These are phyloP conservation scores for Lyophyllum decastes DNA, from an alignment of 768 basidiomycete genomes.

Conservation along the genomic window DNA sequence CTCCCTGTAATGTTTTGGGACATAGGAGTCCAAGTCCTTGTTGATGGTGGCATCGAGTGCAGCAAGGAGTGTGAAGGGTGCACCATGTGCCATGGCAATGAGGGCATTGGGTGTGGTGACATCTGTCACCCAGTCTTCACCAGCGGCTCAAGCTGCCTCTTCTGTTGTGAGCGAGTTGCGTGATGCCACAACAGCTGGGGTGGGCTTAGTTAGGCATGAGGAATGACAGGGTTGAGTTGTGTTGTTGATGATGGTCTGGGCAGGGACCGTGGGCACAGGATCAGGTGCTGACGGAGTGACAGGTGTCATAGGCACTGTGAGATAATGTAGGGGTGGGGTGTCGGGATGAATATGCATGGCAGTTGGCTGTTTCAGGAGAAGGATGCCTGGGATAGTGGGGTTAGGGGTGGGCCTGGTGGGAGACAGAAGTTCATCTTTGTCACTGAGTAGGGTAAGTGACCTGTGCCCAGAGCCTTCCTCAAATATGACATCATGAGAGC, in stretches of 20 bases:
- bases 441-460: conserved; percentile 6
- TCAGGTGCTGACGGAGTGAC: neutral
- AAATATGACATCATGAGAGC: conserved; percentile 20
- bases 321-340: no score
- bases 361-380: neutral
- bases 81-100: neutral
- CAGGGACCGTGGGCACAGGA: no score
- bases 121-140: neutral
- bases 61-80: neutral
- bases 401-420: neutral
- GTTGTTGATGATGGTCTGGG: no score
- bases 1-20: conserved; percentile 4
- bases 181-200: neutral
- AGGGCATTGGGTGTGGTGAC: neutral
- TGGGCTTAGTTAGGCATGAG: neutral
- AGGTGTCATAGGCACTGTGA: neutral
- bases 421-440: neutral
- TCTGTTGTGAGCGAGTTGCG: neutral
- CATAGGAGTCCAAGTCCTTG: neutral
- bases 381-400: neutral
- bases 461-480: conserved; percentile 19
- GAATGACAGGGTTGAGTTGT: neutral
- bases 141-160: neutral
- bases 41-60: neutral
- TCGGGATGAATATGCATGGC: no score